These are phyloP conservation scores for Crotalaria pallida DNA, from an alignment of 306 rosid species.

Conservation along the genomic window DNA sequence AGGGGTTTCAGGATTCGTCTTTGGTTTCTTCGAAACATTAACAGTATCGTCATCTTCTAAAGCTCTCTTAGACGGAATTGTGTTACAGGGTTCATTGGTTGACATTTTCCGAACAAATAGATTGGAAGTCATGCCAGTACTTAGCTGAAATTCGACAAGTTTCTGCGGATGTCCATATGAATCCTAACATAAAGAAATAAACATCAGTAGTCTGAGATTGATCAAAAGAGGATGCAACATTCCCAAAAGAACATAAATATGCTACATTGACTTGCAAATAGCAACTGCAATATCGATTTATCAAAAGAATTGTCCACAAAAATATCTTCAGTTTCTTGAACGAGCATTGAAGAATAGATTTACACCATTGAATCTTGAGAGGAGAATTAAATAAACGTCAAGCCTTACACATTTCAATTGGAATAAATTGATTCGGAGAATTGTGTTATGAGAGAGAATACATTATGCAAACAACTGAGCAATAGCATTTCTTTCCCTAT, in stretches of 20 bases:
- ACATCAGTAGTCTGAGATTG: neutral
- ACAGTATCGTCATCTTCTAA: constrained; percentile 29
- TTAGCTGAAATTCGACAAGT: constrained; percentile 23
- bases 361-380: neutral
- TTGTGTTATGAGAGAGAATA: neutral
- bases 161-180: constrained; percentile 61
- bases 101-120: constrained; percentile 53
- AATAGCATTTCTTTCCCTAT: constrained; percentile 3
- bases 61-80: constrained; percentile 43
- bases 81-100: neutral
- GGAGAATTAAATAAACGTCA: neutral
- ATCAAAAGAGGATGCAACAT: neutral
- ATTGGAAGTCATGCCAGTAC: constrained; percentile 24
- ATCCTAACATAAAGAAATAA: constrained; percentile 44
- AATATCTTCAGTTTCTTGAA: neutral
- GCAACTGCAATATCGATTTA: neutral
- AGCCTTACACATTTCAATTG: neutral
- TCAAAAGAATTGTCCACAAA: neutral
- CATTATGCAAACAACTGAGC: neutral
- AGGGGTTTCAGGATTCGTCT: constrained; percentile 29
- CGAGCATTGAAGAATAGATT: neutral
- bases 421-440: neutral
- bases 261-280: neutral
- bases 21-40: constrained; percentile 41
- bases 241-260: neutral